Base-by-base conservation (phyloP, 345 rosid genomes). In the Hibiscus mutabilis region DNA sequence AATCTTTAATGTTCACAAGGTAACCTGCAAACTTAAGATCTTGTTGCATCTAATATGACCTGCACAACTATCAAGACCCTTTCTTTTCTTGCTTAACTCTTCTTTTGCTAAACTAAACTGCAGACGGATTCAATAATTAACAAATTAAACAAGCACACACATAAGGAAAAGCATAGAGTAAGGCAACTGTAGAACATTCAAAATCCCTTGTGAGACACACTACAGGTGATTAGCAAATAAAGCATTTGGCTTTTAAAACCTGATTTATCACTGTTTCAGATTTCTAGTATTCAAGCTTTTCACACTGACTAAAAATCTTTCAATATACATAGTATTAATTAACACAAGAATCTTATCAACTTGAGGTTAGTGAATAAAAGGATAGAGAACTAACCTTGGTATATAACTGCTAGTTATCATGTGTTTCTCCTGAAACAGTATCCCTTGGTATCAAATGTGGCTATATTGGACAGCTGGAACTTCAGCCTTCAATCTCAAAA, bases 361-460 rank as follows among this genome's bases (percentile, higher is more conserved):
- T 22, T 40, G 25, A 70, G 44, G 27, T 42, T 24, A 13, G n/a
- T 21, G 13, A 10, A 5, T 60, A 27, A 35, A 66, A 24, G 10
- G 57, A 25, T 46, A 14, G 15, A 46, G 37, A 66, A 16, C 37
- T 27, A 66, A 66, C 42, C 59, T 16, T 16, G 10, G 14, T 16
- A 66, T 16, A 24, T 25, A 27, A 27, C 70, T 16, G 29, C 58
- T 49, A 27, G 24, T 56, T 69, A 14, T 35, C 55, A 56, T 16
- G 42, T 71, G 35, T 63, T 72, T 69, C 56, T 69, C 52, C 68
- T 76, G 79, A 29, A 76, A 74, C 92, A 93, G 96, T 87, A 81
- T 81, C 96, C 93, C 60, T 74, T 88, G 91, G 80, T 86, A 82
- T 86, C 97, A 22, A 91, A 81, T 82, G 96, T 78, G 94, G 96